A percentile compares a stretch with the other conserved stretches of the same genome.
These are phyloP conservation scores for Apiotrichum domesticum DNA, from an alignment of 1,284 basidiomycete species.

Conservation along the genomic window DNA sequence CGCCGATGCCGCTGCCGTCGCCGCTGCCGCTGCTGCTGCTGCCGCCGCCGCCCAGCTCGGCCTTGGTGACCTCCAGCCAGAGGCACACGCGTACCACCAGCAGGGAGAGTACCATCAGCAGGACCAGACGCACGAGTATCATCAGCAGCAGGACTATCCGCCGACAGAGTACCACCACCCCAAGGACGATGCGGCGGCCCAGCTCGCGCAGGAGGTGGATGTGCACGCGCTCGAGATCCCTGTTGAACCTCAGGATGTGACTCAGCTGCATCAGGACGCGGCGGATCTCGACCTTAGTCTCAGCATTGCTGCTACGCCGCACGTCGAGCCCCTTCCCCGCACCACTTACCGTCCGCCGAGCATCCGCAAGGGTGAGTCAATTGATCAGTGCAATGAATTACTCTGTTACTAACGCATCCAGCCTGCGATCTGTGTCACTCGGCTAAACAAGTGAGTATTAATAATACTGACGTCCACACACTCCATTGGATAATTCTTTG, in stretches of 20 bases:
- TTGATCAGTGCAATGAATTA: no score
- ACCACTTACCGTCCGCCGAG: constrained; percentile 34
- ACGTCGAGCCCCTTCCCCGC: constrained; percentile 5
- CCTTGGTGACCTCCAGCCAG: constrained; percentile 17
- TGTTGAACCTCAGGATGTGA: constrained; percentile 11
- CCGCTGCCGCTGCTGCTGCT: constrained; percentile 36
- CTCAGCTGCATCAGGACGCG: constrained; percentile 5
- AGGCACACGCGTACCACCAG: constrained; percentile 4
- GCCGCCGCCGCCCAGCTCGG: constrained; percentile 30
- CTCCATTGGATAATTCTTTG: no score
- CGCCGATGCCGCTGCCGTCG: constrained; percentile 22
- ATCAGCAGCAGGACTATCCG: constrained; percentile 37
- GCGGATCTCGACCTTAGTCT: constrained; percentile 30
- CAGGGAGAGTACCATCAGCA: not conserved
- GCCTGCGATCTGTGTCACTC: constrained; percentile 45
- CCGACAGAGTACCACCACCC: constrained; percentile 14
- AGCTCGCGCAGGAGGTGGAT: constrained; percentile 13
- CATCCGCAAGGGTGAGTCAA: constrained; percentile 37
- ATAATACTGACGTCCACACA: no score
- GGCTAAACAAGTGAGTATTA: constrained; percentile 38
- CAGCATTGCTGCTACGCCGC: constrained; percentile 13
- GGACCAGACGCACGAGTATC: constrained; percentile 19
- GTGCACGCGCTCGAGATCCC: constrained; percentile 19
- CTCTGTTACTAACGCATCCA: constrained; percentile 8
- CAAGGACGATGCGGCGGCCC: constrained; percentile 16